Evolutionary conservation across 768 basidiomycete genomes (phyloP).

Genomic region (Boletus eberwhitei): DNA sequence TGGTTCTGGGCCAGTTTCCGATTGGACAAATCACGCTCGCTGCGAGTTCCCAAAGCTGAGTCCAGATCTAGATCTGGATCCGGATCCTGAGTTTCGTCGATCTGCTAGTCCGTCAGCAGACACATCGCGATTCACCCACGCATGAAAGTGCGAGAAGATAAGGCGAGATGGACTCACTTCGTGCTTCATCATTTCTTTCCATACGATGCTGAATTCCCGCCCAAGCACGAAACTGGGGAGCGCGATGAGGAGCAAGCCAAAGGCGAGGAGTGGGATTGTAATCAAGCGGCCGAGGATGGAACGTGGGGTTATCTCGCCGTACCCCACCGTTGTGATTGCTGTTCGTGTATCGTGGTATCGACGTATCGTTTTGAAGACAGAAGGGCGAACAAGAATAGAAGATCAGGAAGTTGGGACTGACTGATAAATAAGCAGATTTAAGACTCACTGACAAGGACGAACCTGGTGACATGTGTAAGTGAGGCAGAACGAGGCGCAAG

Average conservation of each 20-base stretch:
- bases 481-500: background rate
- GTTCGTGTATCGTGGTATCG: background rate
- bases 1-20: slow-evolving; percentile 64
- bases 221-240: slow-evolving; percentile 91
- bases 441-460: slow-evolving; percentile 74
- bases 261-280: slow-evolving; percentile 82
- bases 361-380: background rate
- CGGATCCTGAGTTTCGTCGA: background rate
- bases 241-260: slow-evolving; percentile 85
- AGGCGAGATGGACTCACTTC: slow-evolving; percentile 33
- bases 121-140: background rate
- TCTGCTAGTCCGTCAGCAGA: background rate
- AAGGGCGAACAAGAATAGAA: background rate
- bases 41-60: slow-evolving; percentile 5
- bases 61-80: background rate
- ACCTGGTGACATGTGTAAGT: slow-evolving; percentile 36
- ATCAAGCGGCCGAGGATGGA: slow-evolving; percentile 84
- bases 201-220: slow-evolving; percentile 85
- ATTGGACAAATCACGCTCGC: slow-evolving; percentile 47
- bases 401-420: background rate
- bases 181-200: slow-evolving; percentile 71
- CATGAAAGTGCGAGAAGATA: background rate
- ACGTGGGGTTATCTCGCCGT: slow-evolving; percentile 88
- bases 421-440: background rate
- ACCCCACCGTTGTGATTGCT: slow-evolving; percentile 89